Evolutionary conservation across 768 basidiomycete genomes (phyloP), one percentile per base, ranked within the genome.

Genomic region (Coprinellus aureogranulatus): DNA sequence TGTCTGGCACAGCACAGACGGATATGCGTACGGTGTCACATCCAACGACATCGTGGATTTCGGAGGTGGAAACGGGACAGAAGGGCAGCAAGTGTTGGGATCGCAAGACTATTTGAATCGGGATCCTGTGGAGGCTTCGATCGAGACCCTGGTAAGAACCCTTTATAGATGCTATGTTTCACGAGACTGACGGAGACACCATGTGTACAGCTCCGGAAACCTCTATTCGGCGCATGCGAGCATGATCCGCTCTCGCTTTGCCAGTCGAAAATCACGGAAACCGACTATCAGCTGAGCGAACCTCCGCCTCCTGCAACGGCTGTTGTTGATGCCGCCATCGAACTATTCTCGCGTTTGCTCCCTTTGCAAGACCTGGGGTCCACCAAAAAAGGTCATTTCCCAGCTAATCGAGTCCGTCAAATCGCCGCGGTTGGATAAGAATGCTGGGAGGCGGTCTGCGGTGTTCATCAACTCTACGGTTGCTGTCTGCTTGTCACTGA

Each of bases 11-110:
- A 82, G 84, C 55, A 78, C 81, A 1, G 96, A 98, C 69, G 92
- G 93, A 4, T 96, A 94, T 72, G 95, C 87, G 0, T 94, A 92
- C 71, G 96, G 96, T 0, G 86, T 97, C 2, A 92, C 92, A 2
- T 88, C 81, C 42, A 73, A 87, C 22, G 82, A 86, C 47, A 70
- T 85, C 22, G 67, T 72, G 12, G 79, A 84, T 48, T 77, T 82
- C 53, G 72, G 77, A 30, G 70, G n/a, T n/a, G n/a, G 71, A 31
- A 63, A 69, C 26, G 65, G 66, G 40, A 65, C 66, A 14, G 73
- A 74, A 26, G 73, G 72, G 34, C 70, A 74, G 16, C 58, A 67
- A 20, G 58, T 69, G 3, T 65, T 65, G 18, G 67, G 66, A 26
- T 73, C 70, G 11, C 76, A 75, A 54, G 83, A 86, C 55, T 77